These are phyloP conservation scores for Coccinonectria pachysandricola DNA, from an alignment of 2,329 filamentous ascomycete genomes.

Conservation along the genomic window DNA sequence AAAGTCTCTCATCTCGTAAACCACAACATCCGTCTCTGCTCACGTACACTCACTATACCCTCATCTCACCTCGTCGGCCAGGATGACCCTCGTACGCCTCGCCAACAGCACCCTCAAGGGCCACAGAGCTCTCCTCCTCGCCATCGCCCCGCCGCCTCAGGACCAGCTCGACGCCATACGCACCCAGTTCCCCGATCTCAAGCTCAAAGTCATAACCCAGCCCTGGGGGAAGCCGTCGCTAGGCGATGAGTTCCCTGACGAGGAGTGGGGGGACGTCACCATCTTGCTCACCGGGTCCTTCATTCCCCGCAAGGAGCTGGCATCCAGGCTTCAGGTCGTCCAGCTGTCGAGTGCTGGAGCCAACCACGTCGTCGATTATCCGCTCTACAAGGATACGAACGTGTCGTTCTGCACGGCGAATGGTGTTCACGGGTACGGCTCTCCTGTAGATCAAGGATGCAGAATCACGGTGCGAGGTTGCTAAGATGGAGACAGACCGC, in stretches of 20 bases:
- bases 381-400: constrained; percentile 39
- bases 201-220: constrained; percentile 23
- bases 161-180: constrained; percentile 27
- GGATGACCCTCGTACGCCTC: too few relatives aligned
- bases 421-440: constrained; percentile 43
- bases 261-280: constrained; percentile 39
- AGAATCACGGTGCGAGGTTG: too few relatives aligned
- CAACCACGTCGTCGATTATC: constrained; percentile 36
- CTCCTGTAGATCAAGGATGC: not conserved
- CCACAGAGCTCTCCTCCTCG: too few relatives aligned
- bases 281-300: constrained; percentile 33
- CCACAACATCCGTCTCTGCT: too few relatives aligned
- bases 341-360: constrained; percentile 46
- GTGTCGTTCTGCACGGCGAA: constrained; percentile 44
- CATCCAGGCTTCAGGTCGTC: constrained; percentile 39
- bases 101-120: too few relatives aligned
- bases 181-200: constrained; percentile 33
- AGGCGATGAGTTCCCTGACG: constrained; percentile 15
- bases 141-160: too few relatives aligned
- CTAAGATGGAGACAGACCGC: constrained; percentile 29
- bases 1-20: too few relatives aligned
- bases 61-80: too few relatives aligned
- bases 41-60: too few relatives aligned
- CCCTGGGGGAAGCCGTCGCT: constrained; percentile 19
- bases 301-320: constrained; percentile 32